Base-by-base conservation (phyloP, 169 alveolate species). In the Sarcocystis neurona region DNA sequence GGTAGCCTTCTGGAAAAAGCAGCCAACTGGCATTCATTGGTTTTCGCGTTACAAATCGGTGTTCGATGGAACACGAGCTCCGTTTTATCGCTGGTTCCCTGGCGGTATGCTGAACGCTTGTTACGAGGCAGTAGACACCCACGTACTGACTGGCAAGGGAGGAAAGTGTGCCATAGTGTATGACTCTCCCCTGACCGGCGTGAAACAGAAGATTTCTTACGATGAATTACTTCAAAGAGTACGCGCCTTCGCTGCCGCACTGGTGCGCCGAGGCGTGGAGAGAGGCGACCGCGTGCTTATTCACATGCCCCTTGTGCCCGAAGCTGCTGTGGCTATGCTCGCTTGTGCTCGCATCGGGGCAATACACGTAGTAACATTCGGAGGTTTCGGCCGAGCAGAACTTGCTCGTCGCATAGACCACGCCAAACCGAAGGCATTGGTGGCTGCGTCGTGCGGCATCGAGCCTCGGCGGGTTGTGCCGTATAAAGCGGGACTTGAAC, bases 251-350 rank as follows among this genome's bases (percentile, higher is more conserved):
- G 98, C 99, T 18, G 96, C 95, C 74, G 97, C 97, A 80, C 94
- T 98, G 75, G 91, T 92, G 88, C 75, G 93, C n/a, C 88, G 92
- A 79, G 99, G 99, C 6, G 97, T 97, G 44, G 84, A 91, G 46
- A 96, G 95, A 90, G 99, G 99, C 47, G 99, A 98, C 91, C 92
- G 96, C 74, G 99, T 98, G 0, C 95, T 97, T 8, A 97, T 98
- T 48, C 97, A 98, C 94, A 96, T 97, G 98, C 99, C 99, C 6
- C 95, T 95, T 95, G 94, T 97, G 2, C 99, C 98, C 44, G 98
- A 97, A 89, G 92, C 97, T 37, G 95, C 95, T n/a, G 92, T 94
- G 84, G 92, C 98, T 39, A 95, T 97, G 97, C 93, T 97, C 46
- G 99, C 99, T 23, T 97, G 99, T 88, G 97, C 98, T n/a, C 94